phyloP scores from a whole-genome alignment of 768 basidiomycete species.

The Phylloporus sp. region DNA sequence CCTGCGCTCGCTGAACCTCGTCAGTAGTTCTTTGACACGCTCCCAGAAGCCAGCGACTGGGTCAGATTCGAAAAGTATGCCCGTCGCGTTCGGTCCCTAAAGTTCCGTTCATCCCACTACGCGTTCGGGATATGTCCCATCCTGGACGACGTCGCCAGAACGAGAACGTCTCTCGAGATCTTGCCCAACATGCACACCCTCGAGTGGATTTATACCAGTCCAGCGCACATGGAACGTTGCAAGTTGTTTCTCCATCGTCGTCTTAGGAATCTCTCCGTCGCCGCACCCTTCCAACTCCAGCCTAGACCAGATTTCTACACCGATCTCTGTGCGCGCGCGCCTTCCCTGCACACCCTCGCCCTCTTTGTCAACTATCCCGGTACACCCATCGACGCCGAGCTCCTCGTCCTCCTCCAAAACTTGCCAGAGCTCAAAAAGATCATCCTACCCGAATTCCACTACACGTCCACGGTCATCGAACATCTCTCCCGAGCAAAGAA shows the following conservation, averaged over 20 bases:
- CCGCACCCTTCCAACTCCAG: constrained; percentile 18
- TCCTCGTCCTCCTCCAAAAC: constrained; percentile 36
- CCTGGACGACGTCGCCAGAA: constrained; percentile 51
- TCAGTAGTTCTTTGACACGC: constrained; percentile 37
- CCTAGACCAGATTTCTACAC: constrained; percentile 24
- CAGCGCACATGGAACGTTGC: constrained; percentile 31
- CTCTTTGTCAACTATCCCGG: constrained; percentile 42
- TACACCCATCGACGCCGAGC: constrained; percentile 36
- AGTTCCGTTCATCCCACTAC: constrained; percentile 12
- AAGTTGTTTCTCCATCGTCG: constrained; percentile 56
- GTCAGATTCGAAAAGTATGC: constrained; percentile 49
- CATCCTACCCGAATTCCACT: constrained; percentile 47
- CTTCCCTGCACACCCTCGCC: constrained; percentile 43
- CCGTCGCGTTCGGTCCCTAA: constrained; percentile 42
- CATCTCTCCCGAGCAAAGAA: constrained; percentile 39
- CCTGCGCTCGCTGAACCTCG: neutral
- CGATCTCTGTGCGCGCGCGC: constrained; percentile 46
- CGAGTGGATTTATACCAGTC: constrained; percentile 37
- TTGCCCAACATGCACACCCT: constrained; percentile 52
- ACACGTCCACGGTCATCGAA: constrained; percentile 45
- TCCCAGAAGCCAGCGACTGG: constrained; percentile 50
- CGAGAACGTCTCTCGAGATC: constrained; percentile 48
- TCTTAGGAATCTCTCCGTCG: constrained; percentile 38
- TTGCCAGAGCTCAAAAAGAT: constrained; percentile 44
- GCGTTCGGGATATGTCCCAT: constrained; percentile 12